Percentiles rank a stretch among this genome's conserved stretches.
Evolutionary conservation across 192 early-diverging fungal species (phyloP).

Genomic region (Coemansia sp.): DNA sequence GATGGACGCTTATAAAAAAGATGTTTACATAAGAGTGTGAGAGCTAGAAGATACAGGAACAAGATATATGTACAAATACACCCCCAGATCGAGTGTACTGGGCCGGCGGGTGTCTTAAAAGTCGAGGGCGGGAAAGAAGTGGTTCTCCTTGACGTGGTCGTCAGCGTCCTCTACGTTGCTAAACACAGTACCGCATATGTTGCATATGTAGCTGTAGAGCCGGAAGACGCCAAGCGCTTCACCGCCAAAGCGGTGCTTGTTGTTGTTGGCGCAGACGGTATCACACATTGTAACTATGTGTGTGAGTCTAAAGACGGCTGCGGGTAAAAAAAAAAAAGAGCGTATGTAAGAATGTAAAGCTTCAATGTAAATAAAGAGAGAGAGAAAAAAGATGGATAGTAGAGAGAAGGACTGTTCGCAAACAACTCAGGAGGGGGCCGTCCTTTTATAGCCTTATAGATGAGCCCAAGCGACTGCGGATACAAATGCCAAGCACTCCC

Average conservation of each 20-base stretch:
- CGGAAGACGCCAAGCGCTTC: constrained; percentile 29
- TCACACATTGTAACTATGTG: constrained; percentile 17
- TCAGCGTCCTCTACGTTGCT: constrained; percentile 26
- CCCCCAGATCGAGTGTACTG: background rate
- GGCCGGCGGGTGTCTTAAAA: constrained; percentile 8
- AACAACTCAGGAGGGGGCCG: constrained; percentile 4
- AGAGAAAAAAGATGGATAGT: background rate
- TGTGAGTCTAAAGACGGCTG: background rate
- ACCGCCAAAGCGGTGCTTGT: constrained; percentile 21
- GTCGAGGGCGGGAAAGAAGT: constrained; percentile 53
- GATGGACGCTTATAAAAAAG: background rate
- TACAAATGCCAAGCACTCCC: constrained; percentile 5
- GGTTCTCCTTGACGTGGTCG: constrained; percentile 50
- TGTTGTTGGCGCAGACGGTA: constrained; percentile 15
- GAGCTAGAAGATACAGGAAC: constrained; percentile 2
- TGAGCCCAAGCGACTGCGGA: constrained; percentile 4
- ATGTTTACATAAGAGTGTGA: background rate
- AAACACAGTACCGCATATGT: constrained; percentile 47
- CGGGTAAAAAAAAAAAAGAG: background rate
- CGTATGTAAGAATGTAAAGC: background rate
- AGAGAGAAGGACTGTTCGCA: background rate
- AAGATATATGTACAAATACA: background rate
- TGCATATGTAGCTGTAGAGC: constrained; percentile 43
- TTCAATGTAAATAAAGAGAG: background rate
- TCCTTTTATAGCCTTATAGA: constrained; percentile 7